Evolutionary conservation across 2,329 filamentous ascomycete species (phyloP).

Genomic region (Colletotrichum sublineola): DNA sequence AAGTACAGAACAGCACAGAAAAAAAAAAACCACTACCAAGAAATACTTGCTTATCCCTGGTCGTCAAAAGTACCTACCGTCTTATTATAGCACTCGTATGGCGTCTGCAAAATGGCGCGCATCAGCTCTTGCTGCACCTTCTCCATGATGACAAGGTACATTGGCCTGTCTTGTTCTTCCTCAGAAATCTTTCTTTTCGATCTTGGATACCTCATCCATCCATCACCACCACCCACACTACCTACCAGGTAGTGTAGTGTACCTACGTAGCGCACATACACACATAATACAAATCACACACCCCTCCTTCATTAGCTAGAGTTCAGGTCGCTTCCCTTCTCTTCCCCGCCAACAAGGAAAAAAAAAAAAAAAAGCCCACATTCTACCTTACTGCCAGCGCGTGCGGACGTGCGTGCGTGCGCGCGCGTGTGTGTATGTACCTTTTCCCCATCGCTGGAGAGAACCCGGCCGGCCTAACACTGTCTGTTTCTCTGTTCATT

Average conservation of each 20-base stretch:
- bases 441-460: slow-evolving; percentile 28
- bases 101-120: background rate
- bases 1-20: background rate
- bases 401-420: background rate
- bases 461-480: slow-evolving; percentile 49
- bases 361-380: slow-evolving; percentile 26
- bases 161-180: background rate
- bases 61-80: background rate
- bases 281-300: background rate
- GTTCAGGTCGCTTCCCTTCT: slow-evolving; percentile 22
- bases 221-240: background rate
- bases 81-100: background rate
- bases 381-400: slow-evolving; percentile 7
- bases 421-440: background rate
- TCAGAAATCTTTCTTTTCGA: background rate
- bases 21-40: no score
- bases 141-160: background rate
- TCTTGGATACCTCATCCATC: background rate
- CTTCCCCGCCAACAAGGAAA: slow-evolving; percentile 2
- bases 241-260: background rate
- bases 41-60: background rate
- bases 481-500: slow-evolving; percentile 46
- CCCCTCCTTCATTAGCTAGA: slow-evolving; percentile 4
- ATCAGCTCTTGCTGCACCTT: background rate
- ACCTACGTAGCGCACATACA: background rate